Evolutionary conservation across 345 rosid species (phyloP).

Genomic region (Populus alba): DNA sequence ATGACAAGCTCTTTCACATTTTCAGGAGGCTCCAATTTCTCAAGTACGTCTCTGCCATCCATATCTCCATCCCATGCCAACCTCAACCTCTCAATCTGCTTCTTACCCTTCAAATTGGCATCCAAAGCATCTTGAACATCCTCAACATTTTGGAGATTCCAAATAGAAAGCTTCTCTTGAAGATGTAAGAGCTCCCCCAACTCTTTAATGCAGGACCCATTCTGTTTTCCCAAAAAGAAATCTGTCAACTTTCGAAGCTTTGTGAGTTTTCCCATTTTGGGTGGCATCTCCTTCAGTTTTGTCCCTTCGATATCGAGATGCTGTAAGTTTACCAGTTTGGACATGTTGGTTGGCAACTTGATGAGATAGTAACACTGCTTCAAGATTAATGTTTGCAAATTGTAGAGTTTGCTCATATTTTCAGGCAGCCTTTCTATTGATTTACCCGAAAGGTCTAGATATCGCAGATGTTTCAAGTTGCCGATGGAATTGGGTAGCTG

Average conservation of each 20-base stretch:
- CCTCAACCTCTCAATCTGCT: not conserved
- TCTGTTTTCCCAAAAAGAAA: not conserved
- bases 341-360: not conserved
- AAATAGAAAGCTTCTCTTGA: not conserved
- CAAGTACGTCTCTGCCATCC: not conserved
- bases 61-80: not conserved
- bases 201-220: not conserved
- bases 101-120: conserved; percentile 1
- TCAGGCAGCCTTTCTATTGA: not conserved
- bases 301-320: conserved; percentile 6
- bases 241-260: not conserved
- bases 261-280: not conserved
- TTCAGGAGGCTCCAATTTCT: not conserved
- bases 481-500: conserved; percentile 7
- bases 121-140: not conserved
- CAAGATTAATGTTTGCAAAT: conserved; percentile 1
- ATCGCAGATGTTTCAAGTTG: conserved; percentile 1
- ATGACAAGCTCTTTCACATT: not conserved
- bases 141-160: not conserved
- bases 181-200: not conserved
- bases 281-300: not conserved
- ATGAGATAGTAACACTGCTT: not conserved
- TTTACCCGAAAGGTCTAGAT: not conserved
- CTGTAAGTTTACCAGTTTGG: not conserved
- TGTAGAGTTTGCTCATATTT: not conserved